Percentiles rank a stretch among this genome's conserved stretches.
Evolutionary conservation across 805 yeast species (phyloP).

Genomic region (Wickerhamomyces bovis): DNA sequence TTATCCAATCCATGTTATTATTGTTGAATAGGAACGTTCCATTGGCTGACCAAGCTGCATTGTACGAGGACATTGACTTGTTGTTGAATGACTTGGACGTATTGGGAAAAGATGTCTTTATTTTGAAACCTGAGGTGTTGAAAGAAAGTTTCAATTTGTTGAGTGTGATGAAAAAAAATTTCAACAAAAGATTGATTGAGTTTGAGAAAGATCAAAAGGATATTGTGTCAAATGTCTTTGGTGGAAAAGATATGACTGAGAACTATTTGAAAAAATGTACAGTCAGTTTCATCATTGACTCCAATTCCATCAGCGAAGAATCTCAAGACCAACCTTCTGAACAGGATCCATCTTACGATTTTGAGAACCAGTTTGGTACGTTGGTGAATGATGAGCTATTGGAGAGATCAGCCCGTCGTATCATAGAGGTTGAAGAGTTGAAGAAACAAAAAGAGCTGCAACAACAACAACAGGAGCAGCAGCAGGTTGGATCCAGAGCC

Average conservation of each 20-base stretch:
- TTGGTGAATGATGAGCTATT: constrained; percentile 13
- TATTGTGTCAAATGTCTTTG: constrained; percentile 27
- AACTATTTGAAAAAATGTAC: constrained; percentile 24
- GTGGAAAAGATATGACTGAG: constrained; percentile 26
- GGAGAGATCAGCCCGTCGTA: constrained; percentile 9
- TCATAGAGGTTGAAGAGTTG: constrained; percentile 9
- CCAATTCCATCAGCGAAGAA: constrained; percentile 4
- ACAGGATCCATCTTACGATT: constrained; percentile 10
- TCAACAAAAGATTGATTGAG: constrained; percentile 22
- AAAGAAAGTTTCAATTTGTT: constrained; percentile 24
- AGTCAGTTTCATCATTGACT: constrained; percentile 23
- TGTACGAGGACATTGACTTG: constrained; percentile 23
- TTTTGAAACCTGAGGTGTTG: constrained; percentile 23
- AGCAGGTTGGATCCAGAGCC: background rate
- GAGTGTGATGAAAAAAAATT: constrained; percentile 20
- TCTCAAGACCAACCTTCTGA: constrained; percentile 7
- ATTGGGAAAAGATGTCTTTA: constrained; percentile 20
- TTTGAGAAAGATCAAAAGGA: constrained; percentile 24
- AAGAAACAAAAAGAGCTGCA: constrained; percentile 7
- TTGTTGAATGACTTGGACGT: constrained; percentile 22
- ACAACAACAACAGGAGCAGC: constrained; percentile 1
- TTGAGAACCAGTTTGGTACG: constrained; percentile 18
- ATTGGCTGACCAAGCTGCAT: constrained; percentile 13
- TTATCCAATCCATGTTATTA: constrained; percentile 27
- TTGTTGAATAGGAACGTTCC: constrained; percentile 19